Base-by-base conservation (phyloP, 2,329 filamentous ascomycete species). In the Sclerotinia glacialis region DNA sequence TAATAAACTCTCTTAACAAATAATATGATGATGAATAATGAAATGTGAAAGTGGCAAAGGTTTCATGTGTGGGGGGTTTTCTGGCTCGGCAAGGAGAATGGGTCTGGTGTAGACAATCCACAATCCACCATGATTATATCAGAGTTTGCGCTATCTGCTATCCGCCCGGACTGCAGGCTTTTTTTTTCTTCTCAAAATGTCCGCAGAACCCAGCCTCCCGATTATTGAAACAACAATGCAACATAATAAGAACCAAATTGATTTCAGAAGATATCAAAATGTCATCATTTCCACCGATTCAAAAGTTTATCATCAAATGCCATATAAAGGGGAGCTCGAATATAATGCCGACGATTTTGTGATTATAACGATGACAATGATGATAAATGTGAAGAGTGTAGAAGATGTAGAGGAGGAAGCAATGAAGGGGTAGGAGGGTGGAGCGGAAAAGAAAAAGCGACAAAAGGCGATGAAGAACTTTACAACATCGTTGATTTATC, bases 81-180 rank as follows among this genome's bases (percentile, higher is more conserved):
- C 70, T 72, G 61, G 68, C 65, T 74, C 73, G 74, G 74, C 68
- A 74, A 72, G 64, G 63, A 69, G 71, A 72, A 61, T 66, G 55
- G 64, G 47, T 61, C 55, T 61, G 14, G n/a, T 53, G 21, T 54
- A 71, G 72, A 61, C 18, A 60, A 55, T 54, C 52, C 28, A 37
- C 52, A 23, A 61, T 61, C 44, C 58, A 61, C 44, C 46, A 61
- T 61, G 28, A n/a, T n/a, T 12, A 61, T 46, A 61, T 61, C 71
- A 74, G 67, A 74, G 72, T 72, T 74, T 74, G 70, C 65, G 58
- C 58, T 61, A 63, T 66, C 67, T 58, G 58, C 58, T 61, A 63
- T 66, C 67, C 67, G 69, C 65, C 69, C 71, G 68, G 68, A 69
- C 69, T 71, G 70, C 70, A 70, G 40, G 40, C 40, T 46, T 59